Conservation (phyloP, 129 eudicot genomes). For the Artemisia annua region DNA sequence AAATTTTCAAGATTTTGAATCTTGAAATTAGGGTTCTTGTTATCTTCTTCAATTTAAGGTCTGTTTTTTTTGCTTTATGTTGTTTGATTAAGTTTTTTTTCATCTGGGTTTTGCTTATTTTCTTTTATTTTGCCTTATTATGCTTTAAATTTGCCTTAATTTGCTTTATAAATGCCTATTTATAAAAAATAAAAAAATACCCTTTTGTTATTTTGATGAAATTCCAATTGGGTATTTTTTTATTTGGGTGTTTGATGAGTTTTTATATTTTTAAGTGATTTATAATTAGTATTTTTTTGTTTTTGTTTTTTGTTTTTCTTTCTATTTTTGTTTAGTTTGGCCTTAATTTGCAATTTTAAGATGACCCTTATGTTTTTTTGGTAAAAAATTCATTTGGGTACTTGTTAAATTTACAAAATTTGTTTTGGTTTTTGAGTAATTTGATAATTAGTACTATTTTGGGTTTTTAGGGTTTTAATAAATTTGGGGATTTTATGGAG, state of each 20-base stretch:
- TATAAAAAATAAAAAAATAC: neutral
- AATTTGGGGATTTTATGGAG: constrained; percentile 57
- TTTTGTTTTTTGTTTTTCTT: neutral
- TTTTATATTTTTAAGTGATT: neutral
- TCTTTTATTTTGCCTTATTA: neutral
- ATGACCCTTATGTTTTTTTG: neutral
- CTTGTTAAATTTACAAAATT: neutral
- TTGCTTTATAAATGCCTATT: neutral
- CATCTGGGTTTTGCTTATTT: constrained; percentile 18
- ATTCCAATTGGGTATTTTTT: neutral
- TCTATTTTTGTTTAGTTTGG: neutral
- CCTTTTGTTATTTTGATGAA: constrained; percentile 22
- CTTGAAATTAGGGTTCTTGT: constrained; percentile 40
- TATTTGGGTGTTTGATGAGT: constrained; percentile 1
- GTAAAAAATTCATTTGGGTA: neutral
- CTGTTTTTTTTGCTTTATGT: neutral
- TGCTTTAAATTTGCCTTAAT: neutral
- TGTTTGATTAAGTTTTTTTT: neutral
- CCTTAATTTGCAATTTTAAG: neutral
- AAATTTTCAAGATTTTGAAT: neutral
- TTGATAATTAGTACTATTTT: constrained; percentile 16
- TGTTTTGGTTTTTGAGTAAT: neutral
- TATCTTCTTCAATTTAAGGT: constrained; percentile 19
- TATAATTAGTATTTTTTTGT: constrained; percentile 17
- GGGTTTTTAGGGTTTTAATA: constrained; percentile 13